These are phyloP conservation scores for Suzukiozyma palmioleophila DNA, from an alignment of 1,139 yeast genomes.

Conservation along the genomic window DNA sequence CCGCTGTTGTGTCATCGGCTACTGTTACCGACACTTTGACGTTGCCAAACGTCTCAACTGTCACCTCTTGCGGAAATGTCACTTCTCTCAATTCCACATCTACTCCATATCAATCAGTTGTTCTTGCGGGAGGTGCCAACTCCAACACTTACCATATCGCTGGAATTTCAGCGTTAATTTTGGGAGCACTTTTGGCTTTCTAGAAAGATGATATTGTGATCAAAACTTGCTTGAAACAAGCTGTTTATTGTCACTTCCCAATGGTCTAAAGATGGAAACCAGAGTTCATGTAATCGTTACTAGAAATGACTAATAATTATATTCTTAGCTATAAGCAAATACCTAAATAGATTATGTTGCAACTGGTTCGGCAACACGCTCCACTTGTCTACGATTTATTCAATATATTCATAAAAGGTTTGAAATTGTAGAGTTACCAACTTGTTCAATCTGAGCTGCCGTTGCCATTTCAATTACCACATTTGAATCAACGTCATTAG, in stretches of 20 bases:
- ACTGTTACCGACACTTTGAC: slow-evolving; percentile 2
- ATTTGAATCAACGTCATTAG: neutral
- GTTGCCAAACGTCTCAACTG: neutral
- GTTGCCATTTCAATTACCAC: neutral
- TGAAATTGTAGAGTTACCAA: neutral
- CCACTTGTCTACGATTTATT: neutral
- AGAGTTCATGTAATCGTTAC: too few relatives aligned
- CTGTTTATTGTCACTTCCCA: too few relatives aligned
- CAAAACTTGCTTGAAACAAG: too few relatives aligned
- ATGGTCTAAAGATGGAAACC: too few relatives aligned
- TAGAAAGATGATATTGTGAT: neutral
- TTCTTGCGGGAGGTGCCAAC: neutral
- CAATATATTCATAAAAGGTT: neutral
- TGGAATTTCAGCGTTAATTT: neutral
- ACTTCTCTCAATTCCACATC: neutral
- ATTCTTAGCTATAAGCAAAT: too few relatives aligned
- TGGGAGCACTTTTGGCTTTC: neutral
- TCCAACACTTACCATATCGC: neutral
- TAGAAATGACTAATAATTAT: too few relatives aligned
- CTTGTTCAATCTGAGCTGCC: neutral
- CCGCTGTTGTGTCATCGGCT: slow-evolving; percentile 3
- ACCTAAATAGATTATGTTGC: too few relatives aligned
- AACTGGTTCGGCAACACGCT: too few relatives aligned
- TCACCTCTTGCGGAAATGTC: neutral
- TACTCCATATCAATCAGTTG: neutral